A percentile compares a stretch with the other conserved stretches of the same genome.
Conservation (phyloP, 768 basidiomycete species). For the Sporobolomyces pararoseus region DNA sequence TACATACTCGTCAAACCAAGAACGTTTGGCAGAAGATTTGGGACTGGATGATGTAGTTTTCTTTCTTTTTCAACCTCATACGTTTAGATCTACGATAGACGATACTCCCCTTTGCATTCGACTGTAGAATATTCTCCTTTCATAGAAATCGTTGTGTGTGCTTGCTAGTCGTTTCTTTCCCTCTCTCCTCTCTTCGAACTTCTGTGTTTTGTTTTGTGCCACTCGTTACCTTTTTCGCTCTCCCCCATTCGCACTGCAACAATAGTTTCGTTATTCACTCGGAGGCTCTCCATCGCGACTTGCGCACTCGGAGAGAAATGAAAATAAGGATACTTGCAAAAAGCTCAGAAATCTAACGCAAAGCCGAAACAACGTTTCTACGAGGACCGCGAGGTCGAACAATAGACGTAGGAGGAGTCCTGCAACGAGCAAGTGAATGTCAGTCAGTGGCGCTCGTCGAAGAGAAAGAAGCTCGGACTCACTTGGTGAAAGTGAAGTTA, state of each 20-base stretch:
- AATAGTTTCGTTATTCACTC: background rate
- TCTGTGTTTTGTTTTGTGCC: constrained; percentile 2
- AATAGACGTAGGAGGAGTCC: constrained; percentile 10
- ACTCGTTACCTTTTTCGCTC: background rate
- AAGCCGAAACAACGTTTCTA: background rate
- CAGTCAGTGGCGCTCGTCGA: background rate
- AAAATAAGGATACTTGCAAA: too few relatives aligned
- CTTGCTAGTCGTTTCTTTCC: too few relatives aligned
- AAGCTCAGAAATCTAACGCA: constrained; percentile 1
- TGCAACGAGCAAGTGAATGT: background rate
- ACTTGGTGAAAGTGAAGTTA: constrained; percentile 21
- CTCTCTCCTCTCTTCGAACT: background rate
- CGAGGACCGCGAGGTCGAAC: constrained; percentile 12
- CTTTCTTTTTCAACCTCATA: background rate
- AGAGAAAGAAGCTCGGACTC: background rate
- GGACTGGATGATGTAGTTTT: constrained; percentile 63
- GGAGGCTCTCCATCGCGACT: background rate
- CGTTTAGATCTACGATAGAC: background rate
- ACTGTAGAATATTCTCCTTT: too few relatives aligned
- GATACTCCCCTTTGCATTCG: background rate
- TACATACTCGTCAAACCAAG: constrained; percentile 55
- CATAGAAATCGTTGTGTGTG: too few relatives aligned
- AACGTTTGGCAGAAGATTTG: constrained; percentile 69
- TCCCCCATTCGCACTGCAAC: background rate
- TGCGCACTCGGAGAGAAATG: too few relatives aligned